Evolutionary conservation across 345 rosid species (phyloP), one percentile per base, ranked within the genome.

Genomic region (Populus tremula): DNA sequence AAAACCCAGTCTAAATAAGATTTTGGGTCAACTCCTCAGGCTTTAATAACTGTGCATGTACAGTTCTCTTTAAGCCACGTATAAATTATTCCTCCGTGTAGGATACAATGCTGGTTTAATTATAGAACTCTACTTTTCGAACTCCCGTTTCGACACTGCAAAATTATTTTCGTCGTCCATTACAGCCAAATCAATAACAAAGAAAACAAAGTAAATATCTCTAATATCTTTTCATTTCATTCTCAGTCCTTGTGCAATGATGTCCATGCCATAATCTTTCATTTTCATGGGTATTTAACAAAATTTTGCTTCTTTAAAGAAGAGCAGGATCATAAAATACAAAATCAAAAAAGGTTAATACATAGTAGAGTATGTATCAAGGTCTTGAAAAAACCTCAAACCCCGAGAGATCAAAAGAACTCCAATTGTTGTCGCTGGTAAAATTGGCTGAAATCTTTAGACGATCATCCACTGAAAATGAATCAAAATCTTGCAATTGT

Each of bases 341-440:
- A 6, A 75, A 68, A 25, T 11, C 17, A 8, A 45, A 25, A 59
- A 56, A n/a, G n/a, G 63, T 72, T 18, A 3, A 56, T n/a, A 59
- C n/a, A 59, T 59, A 59, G 62, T 36, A 10, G 59, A 70, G 76
- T 65, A 56, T 38, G 12, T 21, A 54, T 83, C 25, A 85, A 82
- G 87, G 84, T 74, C 87, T 79, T 68, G 85, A 68, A 53, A 76
- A 80, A 77, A 88, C 49, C 80, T 88, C 89, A 66, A 86, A 87
- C 38, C 82, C 88, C 0, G 90, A 78, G 62, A 88, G 85, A 85
- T 93, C 94, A 23, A 86, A 85, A 67, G 88, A 86, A 74, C 78
- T 78, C 92, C 93, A 90, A 71, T 84, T 84, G 2, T 2, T 29
- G 64, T 87, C 90, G 39, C 54, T 79, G 64, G 79, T 78, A 73